Percentiles rank a stretch among this genome's conserved stretches.
Conservation (phyloP, 2,329 filamentous ascomycete genomes). For the Colletotrichum sp. region DNA sequence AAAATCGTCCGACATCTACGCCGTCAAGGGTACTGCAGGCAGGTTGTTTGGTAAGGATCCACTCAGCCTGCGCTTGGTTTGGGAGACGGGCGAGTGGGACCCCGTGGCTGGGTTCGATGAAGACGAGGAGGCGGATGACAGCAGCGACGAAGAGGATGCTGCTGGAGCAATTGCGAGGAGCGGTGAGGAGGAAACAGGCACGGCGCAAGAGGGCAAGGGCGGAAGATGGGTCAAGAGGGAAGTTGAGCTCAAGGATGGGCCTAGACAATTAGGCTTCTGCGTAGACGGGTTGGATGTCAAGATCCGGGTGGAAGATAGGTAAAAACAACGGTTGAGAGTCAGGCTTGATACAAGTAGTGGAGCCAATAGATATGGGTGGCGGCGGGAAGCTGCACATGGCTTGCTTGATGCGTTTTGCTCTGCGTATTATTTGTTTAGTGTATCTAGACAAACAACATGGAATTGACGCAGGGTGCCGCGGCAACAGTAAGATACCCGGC, state of each 20-base stretch:
- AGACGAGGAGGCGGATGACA: conserved; percentile 53
- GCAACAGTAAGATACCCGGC: background rate
- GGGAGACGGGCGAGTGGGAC: conserved; percentile 93
- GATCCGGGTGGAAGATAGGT: conserved; percentile 69
- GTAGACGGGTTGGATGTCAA: conserved; percentile 76
- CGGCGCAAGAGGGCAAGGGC: conserved; percentile 32
- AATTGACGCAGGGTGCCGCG: background rate
- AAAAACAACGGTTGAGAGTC: background rate
- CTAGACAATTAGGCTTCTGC: conserved; percentile 81
- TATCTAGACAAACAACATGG: background rate
- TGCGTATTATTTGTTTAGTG: background rate
- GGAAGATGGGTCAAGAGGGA: conserved; percentile 78
- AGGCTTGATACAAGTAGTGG: background rate
- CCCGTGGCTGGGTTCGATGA: conserved; percentile 71
- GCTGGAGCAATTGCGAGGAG: conserved; percentile 31
- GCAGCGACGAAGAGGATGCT: conserved; percentile 57
- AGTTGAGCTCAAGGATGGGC: conserved; percentile 79
- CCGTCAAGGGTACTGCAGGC: conserved; percentile 78
- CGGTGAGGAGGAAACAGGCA: conserved; percentile 25
- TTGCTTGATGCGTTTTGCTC: background rate
- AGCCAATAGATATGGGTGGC: background rate
- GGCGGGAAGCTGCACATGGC: background rate
- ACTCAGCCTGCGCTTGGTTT: conserved; percentile 71
- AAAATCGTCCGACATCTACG: conserved; percentile 79
- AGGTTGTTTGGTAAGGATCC: conserved; percentile 72